Base-by-base conservation (phyloP, 306 rosid genomes). In the Sechiopsis laciniata region DNA sequence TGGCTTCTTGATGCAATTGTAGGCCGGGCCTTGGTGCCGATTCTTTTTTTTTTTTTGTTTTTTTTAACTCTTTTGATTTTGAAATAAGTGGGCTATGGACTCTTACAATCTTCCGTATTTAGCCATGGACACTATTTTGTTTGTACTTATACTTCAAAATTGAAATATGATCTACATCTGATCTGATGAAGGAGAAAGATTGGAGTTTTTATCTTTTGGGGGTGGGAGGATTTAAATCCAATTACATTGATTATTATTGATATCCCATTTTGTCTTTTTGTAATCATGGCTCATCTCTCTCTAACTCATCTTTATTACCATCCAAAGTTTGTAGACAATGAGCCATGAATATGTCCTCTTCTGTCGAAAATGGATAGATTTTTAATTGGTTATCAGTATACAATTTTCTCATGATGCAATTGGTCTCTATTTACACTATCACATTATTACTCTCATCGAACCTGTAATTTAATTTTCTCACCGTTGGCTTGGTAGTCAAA, bases 1-100 rank as follows among this genome's bases (percentile, higher is more conserved):
- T 32, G 21, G 22, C 74, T 50, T 50, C 51, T 69, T 69, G 19
- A 46, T 67, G 46, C 72, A 46, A 68, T 45, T 15, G 24, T 52
- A 26, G 46, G 46, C 45, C 10, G 37, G 46, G 48, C 46, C 74
- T 24, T 15, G 60, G 55, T 51, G 48, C 14, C 42, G 59, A 15
- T 0, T 14, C 45, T 21, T 52, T 48, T 22, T 42, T 42, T 7
- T 0, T 40, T 40, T 40, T 5, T n/a, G 24, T 68, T 69, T 68
- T 51, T 50, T 21, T 40, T 15, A 45, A 19, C 16, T 42, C 48
- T 65, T 40, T 64, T 35, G 24, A 35, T 35, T 64, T 37, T 65
- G n/a, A 50, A 50, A 12, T 10, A 45, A 8, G 53, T 48, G 15
- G 13, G 69, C 54, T 50, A 50, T 50, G 54, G 54, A 13, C 4